Percentiles rank a stretch among this genome's conserved stretches.
Evolutionary conservation across 2,329 filamentous ascomycete genomes (phyloP).

Genomic region (Aspergillus sp.): DNA sequence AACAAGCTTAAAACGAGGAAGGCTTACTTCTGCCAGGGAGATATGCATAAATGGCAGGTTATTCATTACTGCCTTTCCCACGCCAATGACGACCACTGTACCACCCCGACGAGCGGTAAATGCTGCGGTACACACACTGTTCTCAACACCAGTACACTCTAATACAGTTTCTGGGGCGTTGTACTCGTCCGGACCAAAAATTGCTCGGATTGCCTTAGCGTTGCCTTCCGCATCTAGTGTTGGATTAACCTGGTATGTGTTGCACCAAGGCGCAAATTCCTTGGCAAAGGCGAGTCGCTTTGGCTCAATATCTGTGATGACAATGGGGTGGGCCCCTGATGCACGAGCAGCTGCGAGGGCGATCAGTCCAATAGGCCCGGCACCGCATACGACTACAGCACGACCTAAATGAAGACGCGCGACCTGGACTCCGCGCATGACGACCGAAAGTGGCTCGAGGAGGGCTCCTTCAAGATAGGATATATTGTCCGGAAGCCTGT

Average conservation of each 20-base stretch:
- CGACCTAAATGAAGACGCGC: slow-evolving; percentile 58
- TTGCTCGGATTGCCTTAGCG: slow-evolving; percentile 53
- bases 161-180: slow-evolving; percentile 60
- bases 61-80: slow-evolving; percentile 63
- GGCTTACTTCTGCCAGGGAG: slow-evolving; percentile 55
- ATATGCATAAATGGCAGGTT: slow-evolving; percentile 69
- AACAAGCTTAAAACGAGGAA: not conserved
- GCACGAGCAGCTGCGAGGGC: slow-evolving; percentile 60
- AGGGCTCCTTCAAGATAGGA: slow-evolving; percentile 62
- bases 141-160: slow-evolving; percentile 68
- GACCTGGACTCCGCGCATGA: slow-evolving; percentile 60
- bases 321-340: slow-evolving; percentile 63
- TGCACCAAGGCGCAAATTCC: slow-evolving; percentile 56
- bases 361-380: slow-evolving; percentile 65
- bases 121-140: slow-evolving; percentile 60
- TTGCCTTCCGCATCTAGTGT: slow-evolving; percentile 52
- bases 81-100: slow-evolving; percentile 64
- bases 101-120: slow-evolving; percentile 61
- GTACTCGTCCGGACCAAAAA: slow-evolving; percentile 60
- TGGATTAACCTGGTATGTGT: slow-evolving; percentile 57
- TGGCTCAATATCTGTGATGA: slow-evolving; percentile 64
- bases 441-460: slow-evolving; percentile 65
- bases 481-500: slow-evolving; percentile 55
- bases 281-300: slow-evolving; percentile 59
- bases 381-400: slow-evolving; percentile 60